Conservation (phyloP, 257 asterid species). For the Asclepias syriaca region DNA sequence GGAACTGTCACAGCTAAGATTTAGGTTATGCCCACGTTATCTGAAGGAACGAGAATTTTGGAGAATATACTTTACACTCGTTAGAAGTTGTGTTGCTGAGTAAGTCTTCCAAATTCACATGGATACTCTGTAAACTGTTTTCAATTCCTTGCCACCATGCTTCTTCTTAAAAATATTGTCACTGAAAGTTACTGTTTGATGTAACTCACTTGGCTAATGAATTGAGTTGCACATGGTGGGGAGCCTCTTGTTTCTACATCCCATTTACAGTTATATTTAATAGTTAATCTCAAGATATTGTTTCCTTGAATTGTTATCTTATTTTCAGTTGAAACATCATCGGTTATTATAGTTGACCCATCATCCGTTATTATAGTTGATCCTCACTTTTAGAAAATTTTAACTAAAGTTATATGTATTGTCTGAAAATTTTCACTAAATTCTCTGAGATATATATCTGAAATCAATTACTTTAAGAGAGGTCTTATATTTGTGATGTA, state of each 20-base stretch:
- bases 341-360: too few species aligned
- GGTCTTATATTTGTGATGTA: slow-evolving; percentile 17
- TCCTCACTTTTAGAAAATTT: neutral
- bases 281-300: neutral
- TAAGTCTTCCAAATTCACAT: slow-evolving; percentile 40
- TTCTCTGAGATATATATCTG: neutral
- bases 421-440: neutral
- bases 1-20: slow-evolving; percentile 84
- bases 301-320: neutral
- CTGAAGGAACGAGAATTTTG: slow-evolving; percentile 85
- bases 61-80: slow-evolving; percentile 78
- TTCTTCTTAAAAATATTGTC: slow-evolving; percentile 6
- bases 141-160: neutral
- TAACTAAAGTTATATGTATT: neutral
- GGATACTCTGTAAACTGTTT: slow-evolving; percentile 14
- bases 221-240: neutral
- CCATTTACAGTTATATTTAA: neutral
- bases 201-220: neutral
- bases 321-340: neutral
- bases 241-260: neutral
- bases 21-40: slow-evolving; percentile 70
- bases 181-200: neutral
- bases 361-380: too few species aligned
- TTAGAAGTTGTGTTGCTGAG: slow-evolving; percentile 60
- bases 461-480: neutral